Percentiles rank a stretch among this genome's conserved stretches.
phyloP scores from a whole-genome alignment of 345 rosid species.

The Boechera stricta region DNA sequence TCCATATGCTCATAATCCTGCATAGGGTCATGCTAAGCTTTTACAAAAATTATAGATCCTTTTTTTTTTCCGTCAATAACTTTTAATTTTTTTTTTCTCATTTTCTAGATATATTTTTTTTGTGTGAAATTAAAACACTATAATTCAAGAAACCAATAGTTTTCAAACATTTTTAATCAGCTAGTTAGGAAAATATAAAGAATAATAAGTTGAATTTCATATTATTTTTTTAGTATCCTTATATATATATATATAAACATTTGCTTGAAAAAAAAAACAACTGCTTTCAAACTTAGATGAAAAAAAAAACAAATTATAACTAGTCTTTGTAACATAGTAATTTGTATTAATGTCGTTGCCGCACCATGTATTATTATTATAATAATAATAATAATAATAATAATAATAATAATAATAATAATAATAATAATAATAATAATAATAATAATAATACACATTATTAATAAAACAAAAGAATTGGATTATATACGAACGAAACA shows the following conservation, averaged over 20 bases:
- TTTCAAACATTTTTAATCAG: neutral
- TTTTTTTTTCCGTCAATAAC: neutral
- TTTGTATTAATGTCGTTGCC: neutral
- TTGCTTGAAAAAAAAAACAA: neutral
- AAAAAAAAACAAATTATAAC: neutral
- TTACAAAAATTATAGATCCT: too few species aligned
- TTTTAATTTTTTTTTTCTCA: fast-evolving
- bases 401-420: too few species aligned
- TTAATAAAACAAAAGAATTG: neutral
- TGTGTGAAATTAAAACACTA: neutral
- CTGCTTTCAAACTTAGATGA: neutral
- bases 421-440: too few species aligned
- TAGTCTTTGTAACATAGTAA: neutral
- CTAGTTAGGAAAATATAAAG: neutral
- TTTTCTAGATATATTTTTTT: neutral
- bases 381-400: too few species aligned
- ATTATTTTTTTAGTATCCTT: neutral
- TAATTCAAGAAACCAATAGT: neutral
- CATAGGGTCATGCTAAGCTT: neutral
- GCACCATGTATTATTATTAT: too few species aligned
- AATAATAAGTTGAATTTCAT: neutral
- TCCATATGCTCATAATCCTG: neutral
- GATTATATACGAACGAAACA: neutral
- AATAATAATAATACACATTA: neutral
- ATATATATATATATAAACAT: neutral